Evolutionary conservation across 306 rosid species (phyloP).

Genomic region (Malus sylvestris): DNA sequence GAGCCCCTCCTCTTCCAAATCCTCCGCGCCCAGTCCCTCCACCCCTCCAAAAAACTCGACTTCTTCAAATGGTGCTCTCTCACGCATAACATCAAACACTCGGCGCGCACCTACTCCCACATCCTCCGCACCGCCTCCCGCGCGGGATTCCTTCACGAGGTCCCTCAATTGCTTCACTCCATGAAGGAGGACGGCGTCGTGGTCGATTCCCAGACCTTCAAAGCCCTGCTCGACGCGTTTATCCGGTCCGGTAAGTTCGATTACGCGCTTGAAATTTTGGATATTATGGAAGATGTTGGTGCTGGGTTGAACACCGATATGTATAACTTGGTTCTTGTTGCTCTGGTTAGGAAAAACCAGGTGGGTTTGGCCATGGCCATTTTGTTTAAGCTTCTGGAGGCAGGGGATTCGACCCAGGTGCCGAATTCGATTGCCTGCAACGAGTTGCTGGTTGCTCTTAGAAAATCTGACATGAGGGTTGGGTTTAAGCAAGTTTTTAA

Average conservation of each 20-base stretch:
- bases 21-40: slow-evolving; percentile 43
- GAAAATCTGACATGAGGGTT: slow-evolving; percentile 49
- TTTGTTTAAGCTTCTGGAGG: slow-evolving; percentile 44
- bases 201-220: slow-evolving; percentile 48
- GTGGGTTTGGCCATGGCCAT: slow-evolving; percentile 58
- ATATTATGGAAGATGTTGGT: slow-evolving; percentile 39
- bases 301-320: slow-evolving; percentile 24
- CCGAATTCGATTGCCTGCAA: slow-evolving; percentile 42
- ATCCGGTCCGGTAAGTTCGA: slow-evolving; percentile 40
- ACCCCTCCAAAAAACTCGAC: slow-evolving; percentile 54
- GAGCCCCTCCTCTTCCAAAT: slow-evolving; percentile 46
- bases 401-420: background rate
- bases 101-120: slow-evolving; percentile 40
- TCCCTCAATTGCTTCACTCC: slow-evolving; percentile 35
- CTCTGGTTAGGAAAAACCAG: slow-evolving; percentile 51
- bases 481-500: slow-evolving; percentile 57
- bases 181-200: slow-evolving; percentile 47
- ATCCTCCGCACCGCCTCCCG: slow-evolving; percentile 42
- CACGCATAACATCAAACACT: slow-evolving; percentile 19
- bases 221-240: slow-evolving; percentile 45
- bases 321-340: slow-evolving; percentile 48
- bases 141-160: slow-evolving; percentile 33
- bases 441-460: slow-evolving; percentile 55
- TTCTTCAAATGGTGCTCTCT: slow-evolving; percentile 59
- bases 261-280: slow-evolving; percentile 46